Percentiles rank a stretch among this genome's conserved stretches.
Evolutionary conservation across 2,329 filamentous ascomycete genomes (phyloP).

Genomic region (Endocalyx cinctus): DNA sequence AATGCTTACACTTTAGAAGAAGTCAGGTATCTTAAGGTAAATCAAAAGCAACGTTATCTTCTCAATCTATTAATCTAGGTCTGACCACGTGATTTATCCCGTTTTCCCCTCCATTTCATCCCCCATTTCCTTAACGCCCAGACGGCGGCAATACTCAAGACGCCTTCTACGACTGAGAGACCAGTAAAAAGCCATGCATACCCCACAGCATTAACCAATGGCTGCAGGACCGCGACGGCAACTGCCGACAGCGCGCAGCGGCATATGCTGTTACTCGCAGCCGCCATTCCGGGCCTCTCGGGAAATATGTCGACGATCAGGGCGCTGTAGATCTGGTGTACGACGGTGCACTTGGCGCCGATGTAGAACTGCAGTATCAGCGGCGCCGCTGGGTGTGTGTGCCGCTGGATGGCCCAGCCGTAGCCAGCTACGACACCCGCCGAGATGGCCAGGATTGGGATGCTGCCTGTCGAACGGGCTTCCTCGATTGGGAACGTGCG

Average conservation of each 20-base stretch:
- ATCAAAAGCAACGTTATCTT: no score
- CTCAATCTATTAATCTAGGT: no score
- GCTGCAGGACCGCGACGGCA: background rate
- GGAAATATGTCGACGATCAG: background rate
- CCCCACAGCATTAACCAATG: background rate
- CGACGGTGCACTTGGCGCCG: background rate
- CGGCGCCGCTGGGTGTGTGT: background rate
- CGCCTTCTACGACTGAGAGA: no score
- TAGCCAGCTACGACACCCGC: background rate
- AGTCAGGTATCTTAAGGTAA: no score
- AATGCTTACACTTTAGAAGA: no score
- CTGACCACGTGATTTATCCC: slow-evolving; percentile 12
- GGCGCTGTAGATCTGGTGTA: background rate
- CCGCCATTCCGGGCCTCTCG: background rate
- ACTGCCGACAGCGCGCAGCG: background rate
- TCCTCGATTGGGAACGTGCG: background rate
- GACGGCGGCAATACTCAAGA: no score
- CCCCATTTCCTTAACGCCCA: no score
- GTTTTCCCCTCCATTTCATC: background rate
- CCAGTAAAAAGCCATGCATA: background rate
- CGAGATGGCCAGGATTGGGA: background rate
- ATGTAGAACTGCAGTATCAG: background rate
- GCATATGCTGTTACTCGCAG: background rate
- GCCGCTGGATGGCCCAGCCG: background rate
- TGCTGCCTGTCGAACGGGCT: background rate